Evolutionary conservation across 2,329 filamentous ascomycete genomes (phyloP), one percentile per base, ranked within the genome.

Genomic region (Thielaviopsis euricoi): DNA sequence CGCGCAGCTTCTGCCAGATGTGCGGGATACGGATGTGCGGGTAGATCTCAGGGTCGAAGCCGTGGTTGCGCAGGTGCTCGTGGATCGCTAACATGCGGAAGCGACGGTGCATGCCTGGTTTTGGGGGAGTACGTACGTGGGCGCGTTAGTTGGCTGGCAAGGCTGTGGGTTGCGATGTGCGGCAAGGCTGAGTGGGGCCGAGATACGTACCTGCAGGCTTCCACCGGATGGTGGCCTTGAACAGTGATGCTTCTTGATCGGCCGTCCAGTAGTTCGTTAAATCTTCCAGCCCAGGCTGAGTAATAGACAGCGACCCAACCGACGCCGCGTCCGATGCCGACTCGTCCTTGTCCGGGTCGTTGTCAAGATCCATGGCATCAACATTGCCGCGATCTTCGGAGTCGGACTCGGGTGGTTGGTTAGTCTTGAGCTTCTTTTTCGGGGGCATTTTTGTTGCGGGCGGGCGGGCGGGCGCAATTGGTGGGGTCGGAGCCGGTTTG

Each of bases 171-270:
- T 33, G 48, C 6, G 23, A 10, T 56, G 51, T 43, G 22, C 22
- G 26, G n/a, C 15, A 25, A 48, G 56, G 21, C 5, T n/a, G n/a
- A 46, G 25, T 22, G 26, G 23, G 40, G 23, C 40, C 21, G 22
- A 52, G 52, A 40, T 22, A 62, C 67, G 63, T 67, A 88, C 89
- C 91, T 48, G 91, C 91, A n/a, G 93, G 93, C 68, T 98, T 98
- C 86, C 87, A 95, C 67, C 84, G 80, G 63, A 97, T 90, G 63
- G 97, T 85, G 56, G 84, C 89, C 68, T 96, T 96, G 73, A 95
- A 89, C 0, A 98, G 77, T 48, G 89, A 90, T 1, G 88, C 89
- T 63, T 95, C 86, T 70, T 98, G 93, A 66, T 96, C 91, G 66
- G 95, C 90, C 3, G 89, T 96, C 93, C 93, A 98, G 37, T 58